A percentile compares a stretch with the other conserved stretches of the same genome.
Conservation (phyloP, 805 yeast species). For the Ogataea naganishii region DNA sequence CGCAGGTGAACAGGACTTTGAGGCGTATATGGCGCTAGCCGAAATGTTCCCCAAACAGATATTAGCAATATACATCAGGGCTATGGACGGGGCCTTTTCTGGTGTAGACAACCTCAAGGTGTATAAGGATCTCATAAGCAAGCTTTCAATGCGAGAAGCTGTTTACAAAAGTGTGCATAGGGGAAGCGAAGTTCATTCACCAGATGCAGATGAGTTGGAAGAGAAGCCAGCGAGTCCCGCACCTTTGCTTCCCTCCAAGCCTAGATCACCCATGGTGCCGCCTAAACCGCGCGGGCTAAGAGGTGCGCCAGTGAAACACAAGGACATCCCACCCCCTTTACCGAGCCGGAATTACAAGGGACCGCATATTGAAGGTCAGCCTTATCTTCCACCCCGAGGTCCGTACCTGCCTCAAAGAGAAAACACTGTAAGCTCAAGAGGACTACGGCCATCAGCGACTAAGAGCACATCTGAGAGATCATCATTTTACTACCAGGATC, state of each 20-base stretch:
- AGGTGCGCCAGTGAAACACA: conserved; percentile 17
- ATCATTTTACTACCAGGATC: neutral
- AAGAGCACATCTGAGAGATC: conserved; percentile 3
- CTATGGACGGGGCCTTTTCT: conserved; percentile 64
- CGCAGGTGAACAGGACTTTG: conserved; percentile 91
- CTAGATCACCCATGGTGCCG: conserved; percentile 40
- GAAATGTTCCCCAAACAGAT: conserved; percentile 52
- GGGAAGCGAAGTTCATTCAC: no score
- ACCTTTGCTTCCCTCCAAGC: no score
- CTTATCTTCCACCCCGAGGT: neutral
- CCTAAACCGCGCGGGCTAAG: conserved; percentile 34
- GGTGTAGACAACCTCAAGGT: conserved; percentile 31
- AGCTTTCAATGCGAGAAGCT: conserved; percentile 8
- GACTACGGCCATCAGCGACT: no score
- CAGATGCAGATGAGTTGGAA: neutral
- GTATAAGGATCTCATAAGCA: conserved; percentile 13
- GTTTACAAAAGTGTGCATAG: conserved; percentile 1
- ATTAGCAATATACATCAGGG: conserved; percentile 70
- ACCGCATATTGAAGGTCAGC: neutral
- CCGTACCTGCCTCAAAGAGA: neutral
- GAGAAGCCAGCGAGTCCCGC: neutral
- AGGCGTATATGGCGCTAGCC: conserved; percentile 76
- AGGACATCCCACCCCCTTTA: neutral
- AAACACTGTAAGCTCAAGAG: no score
- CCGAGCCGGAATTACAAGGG: neutral